These are phyloP conservation scores for Hypoxylon sp. DNA, from an alignment of 2,329 filamentous ascomycete species.

Conservation along the genomic window DNA sequence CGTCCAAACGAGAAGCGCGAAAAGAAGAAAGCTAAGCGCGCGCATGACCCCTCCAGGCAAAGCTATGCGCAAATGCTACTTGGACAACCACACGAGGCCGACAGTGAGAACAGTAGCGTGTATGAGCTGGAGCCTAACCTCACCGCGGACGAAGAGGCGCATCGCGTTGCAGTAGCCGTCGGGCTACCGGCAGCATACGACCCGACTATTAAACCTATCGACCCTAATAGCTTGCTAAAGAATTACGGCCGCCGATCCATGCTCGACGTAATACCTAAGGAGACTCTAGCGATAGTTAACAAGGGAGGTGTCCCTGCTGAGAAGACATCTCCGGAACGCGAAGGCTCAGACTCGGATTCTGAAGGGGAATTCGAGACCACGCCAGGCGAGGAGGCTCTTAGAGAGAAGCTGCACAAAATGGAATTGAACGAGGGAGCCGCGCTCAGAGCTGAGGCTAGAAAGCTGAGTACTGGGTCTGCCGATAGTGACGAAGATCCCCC, in stretches of 20 bases:
- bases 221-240: slow-evolving; percentile 52
- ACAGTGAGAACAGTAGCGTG: slow-evolving; percentile 66
- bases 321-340: slow-evolving; percentile 58
- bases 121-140: slow-evolving; percentile 70
- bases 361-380: slow-evolving; percentile 62
- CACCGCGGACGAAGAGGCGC: slow-evolving; percentile 74
- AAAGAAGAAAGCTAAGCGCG: slow-evolving; percentile 90
- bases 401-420: slow-evolving; percentile 57
- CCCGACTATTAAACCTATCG: slow-evolving; percentile 72
- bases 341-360: slow-evolving; percentile 56
- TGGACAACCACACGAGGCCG: slow-evolving; percentile 70
- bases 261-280: slow-evolving; percentile 40
- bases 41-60: slow-evolving; percentile 80
- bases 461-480: slow-evolving; percentile 54
- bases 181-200: slow-evolving; percentile 75
- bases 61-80: slow-evolving; percentile 85
- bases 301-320: slow-evolving; percentile 59
- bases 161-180: slow-evolving; percentile 74
- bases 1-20: slow-evolving; percentile 87
- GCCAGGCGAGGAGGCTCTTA: slow-evolving; percentile 58
- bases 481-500: slow-evolving; percentile 56
- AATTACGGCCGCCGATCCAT: slow-evolving; percentile 43
- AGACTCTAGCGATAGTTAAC: slow-evolving; percentile 46
- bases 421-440: slow-evolving; percentile 54
- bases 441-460: slow-evolving; percentile 50